phyloP scores from a whole-genome alignment of 2,329 filamentous ascomycete genomes.

The Neonectria punicea region DNA sequence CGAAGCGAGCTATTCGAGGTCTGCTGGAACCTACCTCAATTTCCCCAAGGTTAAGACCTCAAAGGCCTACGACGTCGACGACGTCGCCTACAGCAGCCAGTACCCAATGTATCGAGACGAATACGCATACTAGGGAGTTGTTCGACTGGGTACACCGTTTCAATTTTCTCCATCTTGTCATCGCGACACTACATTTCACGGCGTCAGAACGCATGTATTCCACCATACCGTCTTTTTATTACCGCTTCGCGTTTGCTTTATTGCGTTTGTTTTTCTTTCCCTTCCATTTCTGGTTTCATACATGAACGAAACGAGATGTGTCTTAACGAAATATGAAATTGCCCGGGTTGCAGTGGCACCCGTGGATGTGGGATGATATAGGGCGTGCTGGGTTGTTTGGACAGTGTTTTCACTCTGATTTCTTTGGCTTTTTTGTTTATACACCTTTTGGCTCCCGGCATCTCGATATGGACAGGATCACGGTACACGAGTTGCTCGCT shows the following conservation, averaged over 20 bases:
- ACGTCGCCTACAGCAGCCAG: conserved; percentile 47
- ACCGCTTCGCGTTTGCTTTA: conserved; percentile 22
- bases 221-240: conserved; percentile 36
- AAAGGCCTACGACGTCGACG: conserved; percentile 43
- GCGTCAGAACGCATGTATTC: conserved; percentile 43
- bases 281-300: conserved; percentile 40
- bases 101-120: conserved; percentile 43
- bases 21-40: conserved; percentile 31
- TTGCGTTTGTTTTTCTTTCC: conserved; percentile 31
- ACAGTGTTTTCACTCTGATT: conserved; percentile 25
- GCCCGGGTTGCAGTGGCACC: conserved; percentile 36
- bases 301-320: conserved; percentile 46
- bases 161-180: conserved; percentile 16
- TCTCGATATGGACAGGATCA: conserved; percentile 31
- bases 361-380: conserved; percentile 43
- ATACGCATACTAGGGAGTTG: conserved; percentile 21
- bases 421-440: conserved; percentile 23
- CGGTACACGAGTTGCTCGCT: conserved; percentile 36
- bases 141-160: background rate
- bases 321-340: conserved; percentile 49
- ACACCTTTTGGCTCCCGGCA: conserved; percentile 32
- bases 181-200: conserved; percentile 37
- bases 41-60: conserved; percentile 50
- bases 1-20: conserved; percentile 46
- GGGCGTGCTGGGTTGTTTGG: conserved; percentile 35